A percentile compares a stretch with the other conserved stretches of the same genome.
These are phyloP conservation scores for Reutealis trisperma DNA, from an alignment of 345 rosid genomes.

Conservation along the genomic window DNA sequence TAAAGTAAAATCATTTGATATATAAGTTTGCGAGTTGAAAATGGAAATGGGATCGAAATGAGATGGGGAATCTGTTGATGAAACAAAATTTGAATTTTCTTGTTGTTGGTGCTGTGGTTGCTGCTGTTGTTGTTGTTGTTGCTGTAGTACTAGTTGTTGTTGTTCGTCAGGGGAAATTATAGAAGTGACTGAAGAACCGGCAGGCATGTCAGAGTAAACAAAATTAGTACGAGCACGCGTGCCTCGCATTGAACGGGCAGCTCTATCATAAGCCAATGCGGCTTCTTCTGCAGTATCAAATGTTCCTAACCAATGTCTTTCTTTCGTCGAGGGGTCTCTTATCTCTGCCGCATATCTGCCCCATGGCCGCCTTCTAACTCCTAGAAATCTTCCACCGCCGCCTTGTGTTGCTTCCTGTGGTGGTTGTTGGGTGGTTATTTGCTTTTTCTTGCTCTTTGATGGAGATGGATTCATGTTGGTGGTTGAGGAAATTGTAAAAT, in stretches of 20 bases:
- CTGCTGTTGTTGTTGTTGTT: slow-evolving; percentile 10
- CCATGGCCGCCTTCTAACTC: slow-evolving; percentile 86
- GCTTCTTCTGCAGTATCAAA: slow-evolving; percentile 88
- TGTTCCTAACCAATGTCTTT: slow-evolving; percentile 88
- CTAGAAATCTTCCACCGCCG: slow-evolving; percentile 52
- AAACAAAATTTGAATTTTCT: slow-evolving; percentile 17
- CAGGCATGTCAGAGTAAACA: slow-evolving; percentile 77
- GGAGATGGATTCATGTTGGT: slow-evolving; percentile 49
- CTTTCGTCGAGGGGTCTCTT: slow-evolving; percentile 78
- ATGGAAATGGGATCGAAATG: slow-evolving; percentile 17
- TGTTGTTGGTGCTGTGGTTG: slow-evolving; percentile 8
- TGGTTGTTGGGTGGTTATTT: slow-evolving; percentile 22
- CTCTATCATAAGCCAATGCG: slow-evolving; percentile 79
- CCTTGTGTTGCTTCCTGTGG: neutral
- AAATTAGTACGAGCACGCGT: slow-evolving; percentile 76
- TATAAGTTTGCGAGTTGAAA: slow-evolving; percentile 21
- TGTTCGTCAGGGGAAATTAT: slow-evolving; percentile 66
- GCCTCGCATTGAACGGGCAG: slow-evolving; percentile 82
- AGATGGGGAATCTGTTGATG: neutral
- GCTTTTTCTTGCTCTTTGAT: slow-evolving; percentile 60
- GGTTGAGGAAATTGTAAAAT: neutral
- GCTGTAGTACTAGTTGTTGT: neutral
- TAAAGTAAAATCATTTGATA: slow-evolving; percentile 7
- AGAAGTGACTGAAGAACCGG: slow-evolving; percentile 74
- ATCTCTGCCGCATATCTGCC: slow-evolving; percentile 87